Evolutionary conservation across 2,329 filamentous ascomycete genomes (phyloP).

Genomic region (Talaromyces atroroseus): DNA sequence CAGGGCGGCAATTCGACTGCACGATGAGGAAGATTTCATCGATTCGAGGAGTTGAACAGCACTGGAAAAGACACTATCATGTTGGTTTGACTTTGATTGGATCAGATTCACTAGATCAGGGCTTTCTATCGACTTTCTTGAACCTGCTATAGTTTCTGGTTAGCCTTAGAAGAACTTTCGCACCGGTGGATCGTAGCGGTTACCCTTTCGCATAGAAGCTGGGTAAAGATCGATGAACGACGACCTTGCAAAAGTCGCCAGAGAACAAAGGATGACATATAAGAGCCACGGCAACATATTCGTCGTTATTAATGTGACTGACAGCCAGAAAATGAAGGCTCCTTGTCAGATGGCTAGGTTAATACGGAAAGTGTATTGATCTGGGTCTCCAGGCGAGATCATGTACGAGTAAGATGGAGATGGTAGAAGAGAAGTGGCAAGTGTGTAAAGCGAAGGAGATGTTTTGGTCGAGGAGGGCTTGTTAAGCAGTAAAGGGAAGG

Average conservation of each 20-base stretch:
- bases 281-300: not conserved
- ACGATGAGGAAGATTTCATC: conserved; percentile 45
- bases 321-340: not conserved
- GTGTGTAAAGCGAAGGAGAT: not conserved
- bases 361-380: not conserved
- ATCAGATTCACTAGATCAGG: conserved; percentile 27
- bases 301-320: not conserved
- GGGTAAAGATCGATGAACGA: conserved; percentile 10
- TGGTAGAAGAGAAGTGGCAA: not conserved
- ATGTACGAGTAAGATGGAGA: not conserved
- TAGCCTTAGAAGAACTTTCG: not conserved
- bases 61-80: conserved; percentile 35
- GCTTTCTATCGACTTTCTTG: conserved; percentile 15
- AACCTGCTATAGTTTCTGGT: conserved; percentile 5
- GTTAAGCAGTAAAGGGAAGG: conserved; percentile 2
- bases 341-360: not conserved
- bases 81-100: conserved; percentile 18
- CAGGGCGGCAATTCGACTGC: conserved; percentile 48
- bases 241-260: not conserved
- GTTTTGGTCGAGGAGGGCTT: not conserved
- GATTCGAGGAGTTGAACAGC: conserved; percentile 42
- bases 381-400: no score
- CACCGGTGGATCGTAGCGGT: not conserved
- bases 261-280: not conserved
- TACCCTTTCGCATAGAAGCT: conserved; percentile 14